phyloP scores from a whole-genome alignment of 768 basidiomycete species.

The Tulasnella sp. region DNA sequence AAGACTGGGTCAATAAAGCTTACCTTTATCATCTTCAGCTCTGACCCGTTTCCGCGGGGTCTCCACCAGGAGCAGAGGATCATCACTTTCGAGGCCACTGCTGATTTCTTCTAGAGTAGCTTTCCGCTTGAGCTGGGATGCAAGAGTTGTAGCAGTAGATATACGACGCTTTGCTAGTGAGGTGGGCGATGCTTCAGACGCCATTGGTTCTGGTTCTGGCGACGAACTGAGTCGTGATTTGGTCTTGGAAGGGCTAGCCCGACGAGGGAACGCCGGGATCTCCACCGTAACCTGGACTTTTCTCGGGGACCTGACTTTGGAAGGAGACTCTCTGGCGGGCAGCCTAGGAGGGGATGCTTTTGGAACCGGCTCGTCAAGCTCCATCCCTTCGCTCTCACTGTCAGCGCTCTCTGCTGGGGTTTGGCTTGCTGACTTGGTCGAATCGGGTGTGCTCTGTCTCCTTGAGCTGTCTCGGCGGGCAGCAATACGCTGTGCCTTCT shows the following conservation, averaged over 20 bases:
- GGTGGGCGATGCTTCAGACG: neutral
- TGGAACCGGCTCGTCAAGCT: neutral
- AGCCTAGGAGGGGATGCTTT: neutral
- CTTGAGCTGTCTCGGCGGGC: neutral
- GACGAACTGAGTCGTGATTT: neutral
- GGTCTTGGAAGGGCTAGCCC: neutral
- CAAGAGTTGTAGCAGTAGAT: neutral
- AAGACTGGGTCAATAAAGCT: neutral
- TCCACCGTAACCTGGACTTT: neutral
- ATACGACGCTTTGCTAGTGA: slow-evolving; percentile 3
- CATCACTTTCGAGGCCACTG: slow-evolving; percentile 18
- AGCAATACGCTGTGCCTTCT: slow-evolving; percentile 12
- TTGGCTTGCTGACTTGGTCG: neutral
- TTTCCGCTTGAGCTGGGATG: neutral
- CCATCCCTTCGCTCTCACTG: neutral
- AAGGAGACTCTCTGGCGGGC: neutral
- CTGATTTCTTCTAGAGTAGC: slow-evolving; percentile 6
- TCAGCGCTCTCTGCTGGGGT: neutral
- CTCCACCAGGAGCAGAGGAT: slow-evolving; percentile 9
- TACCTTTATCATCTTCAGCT: neutral
- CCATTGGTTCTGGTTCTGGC: neutral
- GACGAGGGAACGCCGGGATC: neutral
- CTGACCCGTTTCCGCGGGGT: slow-evolving; percentile 17
- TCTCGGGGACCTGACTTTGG: neutral
- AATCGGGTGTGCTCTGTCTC: neutral